Conservation (phyloP, 2,329 filamentous ascomycete genomes). For the Trichoderma guizhouense region DNA sequence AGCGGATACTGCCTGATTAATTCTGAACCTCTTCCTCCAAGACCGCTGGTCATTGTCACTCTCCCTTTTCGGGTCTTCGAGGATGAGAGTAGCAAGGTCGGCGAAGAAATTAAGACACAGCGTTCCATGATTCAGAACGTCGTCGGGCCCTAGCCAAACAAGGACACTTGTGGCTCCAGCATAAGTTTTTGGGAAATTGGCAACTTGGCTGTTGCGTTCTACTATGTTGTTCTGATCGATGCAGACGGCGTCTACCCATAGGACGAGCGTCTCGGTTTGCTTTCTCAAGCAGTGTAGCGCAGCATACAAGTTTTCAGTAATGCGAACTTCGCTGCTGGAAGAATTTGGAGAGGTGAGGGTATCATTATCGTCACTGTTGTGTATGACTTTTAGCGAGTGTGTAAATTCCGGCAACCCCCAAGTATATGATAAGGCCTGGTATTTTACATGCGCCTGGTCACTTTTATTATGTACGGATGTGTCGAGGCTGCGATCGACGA, state of each 20-base stretch:
- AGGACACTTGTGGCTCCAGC: background rate
- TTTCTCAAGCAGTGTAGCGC: background rate
- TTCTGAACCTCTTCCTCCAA: background rate
- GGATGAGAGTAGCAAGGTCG: background rate
- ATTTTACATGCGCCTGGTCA: background rate
- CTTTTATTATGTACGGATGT: background rate
- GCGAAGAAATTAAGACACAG: background rate
- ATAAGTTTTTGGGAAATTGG: background rate
- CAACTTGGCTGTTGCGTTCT: conserved; percentile 3
- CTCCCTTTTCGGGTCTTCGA: background rate
- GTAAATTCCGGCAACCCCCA: background rate
- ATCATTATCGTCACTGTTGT: background rate
- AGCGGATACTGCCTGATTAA: background rate
- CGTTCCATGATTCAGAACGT: background rate
- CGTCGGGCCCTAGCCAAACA: background rate
- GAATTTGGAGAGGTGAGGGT: background rate
- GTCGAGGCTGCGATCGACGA: background rate
- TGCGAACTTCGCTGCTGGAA: background rate
- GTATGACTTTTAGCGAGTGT: background rate
- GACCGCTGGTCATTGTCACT: background rate
- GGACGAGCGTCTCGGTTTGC: background rate
- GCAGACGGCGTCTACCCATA: background rate
- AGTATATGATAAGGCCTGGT: background rate
- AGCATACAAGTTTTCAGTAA: background rate
- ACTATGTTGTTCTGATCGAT: background rate